Base-by-base conservation (phyloP, 2,329 filamentous ascomycete species). In the Arthroderma sp. region DNA sequence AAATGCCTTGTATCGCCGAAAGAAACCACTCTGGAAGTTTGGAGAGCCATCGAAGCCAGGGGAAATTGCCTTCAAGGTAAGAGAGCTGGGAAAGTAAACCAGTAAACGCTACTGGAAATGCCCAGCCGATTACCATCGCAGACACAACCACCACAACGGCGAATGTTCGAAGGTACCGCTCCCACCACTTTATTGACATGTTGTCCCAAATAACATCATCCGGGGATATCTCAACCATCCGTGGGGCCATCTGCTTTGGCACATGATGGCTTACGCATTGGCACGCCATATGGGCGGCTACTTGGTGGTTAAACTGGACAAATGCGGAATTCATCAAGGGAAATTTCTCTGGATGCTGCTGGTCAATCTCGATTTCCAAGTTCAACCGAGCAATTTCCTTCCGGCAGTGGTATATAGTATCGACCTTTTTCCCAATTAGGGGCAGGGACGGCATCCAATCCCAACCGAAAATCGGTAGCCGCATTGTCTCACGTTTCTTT, bases 251-350 rank as follows among this genome's bases (percentile, higher is more conserved):
- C 38, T 94, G 84, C 54, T 85, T 85, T 1, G 91, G 91, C 1
- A 94, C 64, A 56, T 98, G 91, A 60, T 96, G 87, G 34, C 83
- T 87, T 38, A 93, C 74, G 40, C 85, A 80, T 61, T 98, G 91
- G 60, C 87, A 95, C 47, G 89, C 91, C 91, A 98, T 96, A 57
- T 98, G 91, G 0, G 91, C 91, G 4, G 89, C 88, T 1, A 95
- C 85, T 60, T 98, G 91, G 58, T 95, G 83, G 57, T 98, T 94
- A 72, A 98, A 98, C 60, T 98, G 91, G 49, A 98, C 87, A 55
- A 98, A 98, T 0, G 91, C 91, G 1, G 89, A 94, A 56, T 85
- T 94, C 87, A 95, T 93, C 39, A 88, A 67, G 0, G 89, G 88
- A 50, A 86, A 96, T 4, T 81, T 78, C 52, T 95, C 88, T 0